Conservation (phyloP, 108 stramenopile genomes). For the Nannochloropsis salina region DNA sequence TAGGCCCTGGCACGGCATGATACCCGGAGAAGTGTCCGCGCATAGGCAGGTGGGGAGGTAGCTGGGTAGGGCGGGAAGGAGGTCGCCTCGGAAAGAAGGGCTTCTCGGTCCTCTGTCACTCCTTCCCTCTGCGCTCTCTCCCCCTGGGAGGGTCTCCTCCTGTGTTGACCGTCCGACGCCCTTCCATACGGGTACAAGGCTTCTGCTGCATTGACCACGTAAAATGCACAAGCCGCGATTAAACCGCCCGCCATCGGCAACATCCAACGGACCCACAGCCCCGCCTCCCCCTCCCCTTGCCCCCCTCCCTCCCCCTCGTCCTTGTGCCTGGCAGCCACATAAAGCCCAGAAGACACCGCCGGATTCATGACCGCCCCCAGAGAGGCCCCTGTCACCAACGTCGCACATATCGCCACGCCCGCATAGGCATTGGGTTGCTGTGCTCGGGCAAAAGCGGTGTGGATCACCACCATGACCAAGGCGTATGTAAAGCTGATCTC, state of each 20-base stretch:
- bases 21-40: not conserved
- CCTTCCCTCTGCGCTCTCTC: not conserved
- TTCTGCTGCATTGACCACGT: not conserved
- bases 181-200: not conserved
- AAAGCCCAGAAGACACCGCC: not conserved
- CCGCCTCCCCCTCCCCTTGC: not conserved
- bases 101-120: not conserved
- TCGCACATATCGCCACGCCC: not conserved
- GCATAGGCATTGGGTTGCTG: not conserved
- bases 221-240: not conserved
- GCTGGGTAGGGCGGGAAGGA: not conserved
- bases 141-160: not conserved
- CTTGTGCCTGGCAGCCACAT: not conserved
- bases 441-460: not conserved
- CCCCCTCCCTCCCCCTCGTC: not conserved
- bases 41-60: not conserved
- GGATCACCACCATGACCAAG: constrained; percentile 1
- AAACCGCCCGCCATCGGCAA: not conserved
- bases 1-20: not conserved
- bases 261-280: not conserved
- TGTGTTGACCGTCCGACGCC: no score
- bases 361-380: not conserved
- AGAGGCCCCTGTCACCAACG: not conserved
- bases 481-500: not conserved
- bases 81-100: not conserved